phyloP scores from a whole-genome alignment of 257 asterid genomes.

The Solanum piurae region DNA sequence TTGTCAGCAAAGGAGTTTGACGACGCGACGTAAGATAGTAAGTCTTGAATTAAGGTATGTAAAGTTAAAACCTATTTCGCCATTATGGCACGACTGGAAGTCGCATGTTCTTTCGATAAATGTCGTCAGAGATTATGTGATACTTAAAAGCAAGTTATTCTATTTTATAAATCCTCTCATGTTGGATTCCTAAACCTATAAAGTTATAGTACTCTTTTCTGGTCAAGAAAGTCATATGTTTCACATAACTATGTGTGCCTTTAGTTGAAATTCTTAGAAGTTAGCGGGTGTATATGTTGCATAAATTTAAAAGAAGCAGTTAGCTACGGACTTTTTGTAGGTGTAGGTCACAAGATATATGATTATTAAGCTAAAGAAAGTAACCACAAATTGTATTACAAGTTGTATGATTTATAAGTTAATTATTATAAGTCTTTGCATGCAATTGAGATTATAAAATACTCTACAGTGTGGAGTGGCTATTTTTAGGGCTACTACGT shows the following conservation, averaged over 20 bases:
- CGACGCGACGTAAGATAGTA: too few relatives aligned
- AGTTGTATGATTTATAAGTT: not conserved
- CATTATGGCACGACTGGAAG: not conserved
- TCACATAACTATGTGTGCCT: not conserved
- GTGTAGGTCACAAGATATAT: not conserved
- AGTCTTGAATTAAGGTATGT: not conserved
- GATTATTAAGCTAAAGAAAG: not conserved
- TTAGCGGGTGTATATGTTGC: not conserved
- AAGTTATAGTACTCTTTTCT: not conserved
- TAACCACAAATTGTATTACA: too few relatives aligned
- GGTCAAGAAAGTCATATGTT: not conserved
- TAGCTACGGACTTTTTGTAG: too few relatives aligned
- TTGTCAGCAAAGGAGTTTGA: not conserved
- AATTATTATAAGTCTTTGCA: not conserved
- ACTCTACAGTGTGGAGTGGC: not conserved
- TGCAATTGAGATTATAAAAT: not conserved
- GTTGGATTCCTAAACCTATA: not conserved
- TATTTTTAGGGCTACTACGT: not conserved
- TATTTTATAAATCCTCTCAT: not conserved
- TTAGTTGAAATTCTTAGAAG: not conserved
- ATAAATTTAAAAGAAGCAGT: too few relatives aligned
- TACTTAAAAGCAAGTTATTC: not conserved
- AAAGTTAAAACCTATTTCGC: too few relatives aligned
- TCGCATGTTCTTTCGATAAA: not conserved
- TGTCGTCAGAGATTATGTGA: not conserved